Evolutionary conservation across 805 yeast genomes (phyloP), one percentile per base, ranked within the genome.

Genomic region (Sugiyamaella floridensis): DNA sequence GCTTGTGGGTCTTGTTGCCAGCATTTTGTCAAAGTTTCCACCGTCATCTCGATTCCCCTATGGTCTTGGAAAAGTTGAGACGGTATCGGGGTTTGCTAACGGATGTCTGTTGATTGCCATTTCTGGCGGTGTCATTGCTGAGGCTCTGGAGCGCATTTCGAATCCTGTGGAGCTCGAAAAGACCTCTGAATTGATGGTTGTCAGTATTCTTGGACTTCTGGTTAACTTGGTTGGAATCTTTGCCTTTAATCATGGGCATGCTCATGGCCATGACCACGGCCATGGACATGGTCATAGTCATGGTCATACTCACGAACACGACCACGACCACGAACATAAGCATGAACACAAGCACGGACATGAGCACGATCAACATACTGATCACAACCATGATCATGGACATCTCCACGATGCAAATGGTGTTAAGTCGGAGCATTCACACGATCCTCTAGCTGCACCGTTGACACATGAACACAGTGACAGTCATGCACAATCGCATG

Each of bases 41-140:
- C 77, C 86, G 4, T 79, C 79, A 54, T 76, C 83, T n/a, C 76
- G 78, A 49, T 92, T 79, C 64, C 97, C 98, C 0, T 89, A 88
- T 71, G 97, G 96, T 0, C 72, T 92, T 48, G 76, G 82, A 7
- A 81, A 89, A 67, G 81, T 93, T 47, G 98, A 90, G 66, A 89
- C 95, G 1, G 74, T 93, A 51, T 93, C 97, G 0, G 99, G 99
- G 0, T 93, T 93, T 63, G 86, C 98, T 3, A 93, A 93, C 67
- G 99, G 96, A 3, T 85, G 95, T 7, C 69, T 93, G 48, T 73
- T 93, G 43, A 68, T 95, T 20, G 97, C 96, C 1, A 92, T 93
- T 45, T 90, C 93, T 20, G 84, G 85, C 20, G 93, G 96, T 16
- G 89, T 93, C 45, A 76, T 86, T 20, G 82, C 87, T 57, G 97